Evolutionary conservation across 2,329 filamentous ascomycete genomes (phyloP).

Genomic region (Arthrocladium fulminans): DNA sequence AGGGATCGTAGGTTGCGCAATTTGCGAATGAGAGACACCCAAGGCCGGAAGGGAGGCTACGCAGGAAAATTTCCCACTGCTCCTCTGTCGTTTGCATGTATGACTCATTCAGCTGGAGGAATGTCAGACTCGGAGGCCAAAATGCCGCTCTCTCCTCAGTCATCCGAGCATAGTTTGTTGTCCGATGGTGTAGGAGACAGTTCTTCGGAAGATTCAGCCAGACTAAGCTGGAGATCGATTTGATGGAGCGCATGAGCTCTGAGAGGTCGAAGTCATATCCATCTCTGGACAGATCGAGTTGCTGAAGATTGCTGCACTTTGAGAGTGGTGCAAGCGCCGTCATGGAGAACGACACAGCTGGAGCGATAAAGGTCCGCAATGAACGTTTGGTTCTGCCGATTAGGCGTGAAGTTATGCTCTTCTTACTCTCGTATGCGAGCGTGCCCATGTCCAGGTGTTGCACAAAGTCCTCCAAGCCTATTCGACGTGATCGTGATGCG

Average conservation of each 20-base stretch:
- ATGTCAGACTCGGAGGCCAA: slow-evolving; percentile 14
- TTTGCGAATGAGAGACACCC: slow-evolving; percentile 1
- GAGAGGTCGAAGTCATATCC: slow-evolving; percentile 42
- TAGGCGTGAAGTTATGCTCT: slow-evolving; percentile 49
- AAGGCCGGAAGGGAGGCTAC: neutral
- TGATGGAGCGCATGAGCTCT: slow-evolving; percentile 43
- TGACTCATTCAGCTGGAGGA: slow-evolving; percentile 11
- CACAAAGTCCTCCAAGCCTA: slow-evolving; percentile 38
- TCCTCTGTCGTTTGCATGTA: neutral
- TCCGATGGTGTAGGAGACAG: neutral
- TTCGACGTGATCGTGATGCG: slow-evolving; percentile 30
- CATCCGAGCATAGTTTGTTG: neutral
- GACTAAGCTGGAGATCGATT: slow-evolving; percentile 37
- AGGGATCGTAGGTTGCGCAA: neutral
- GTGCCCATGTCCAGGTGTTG: slow-evolving; percentile 44
- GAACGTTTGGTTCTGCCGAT: slow-evolving; percentile 45
- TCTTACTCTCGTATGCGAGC: slow-evolving; percentile 52
- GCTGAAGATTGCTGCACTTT: slow-evolving; percentile 44
- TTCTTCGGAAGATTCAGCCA: slow-evolving; percentile 37
- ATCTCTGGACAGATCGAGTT: slow-evolving; percentile 47
- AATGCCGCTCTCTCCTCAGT: slow-evolving; percentile 2
- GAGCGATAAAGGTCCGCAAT: slow-evolving; percentile 48
- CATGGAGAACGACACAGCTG: slow-evolving; percentile 47
- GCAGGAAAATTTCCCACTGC: neutral
- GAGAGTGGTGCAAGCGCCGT: slow-evolving; percentile 42